Percentiles rank a stretch among this genome's conserved stretches.
Evolutionary conservation across 2,329 filamentous ascomycete genomes (phyloP).

Genomic region (Stachybotrys echinatus): DNA sequence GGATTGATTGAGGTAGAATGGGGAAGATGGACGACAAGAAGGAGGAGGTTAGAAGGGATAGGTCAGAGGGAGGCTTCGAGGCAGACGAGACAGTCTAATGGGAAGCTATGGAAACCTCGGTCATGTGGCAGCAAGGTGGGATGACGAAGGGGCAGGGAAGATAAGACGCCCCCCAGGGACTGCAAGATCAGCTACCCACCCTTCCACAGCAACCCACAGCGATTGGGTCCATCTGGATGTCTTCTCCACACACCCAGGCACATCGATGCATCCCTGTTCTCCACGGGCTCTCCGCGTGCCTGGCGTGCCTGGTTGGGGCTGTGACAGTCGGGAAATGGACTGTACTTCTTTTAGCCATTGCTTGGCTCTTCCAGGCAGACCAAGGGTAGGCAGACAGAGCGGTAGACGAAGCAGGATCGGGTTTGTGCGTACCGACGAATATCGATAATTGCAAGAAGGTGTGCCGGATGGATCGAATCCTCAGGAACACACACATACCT

Average conservation of each 20-base stretch:
- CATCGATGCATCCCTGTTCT: background rate
- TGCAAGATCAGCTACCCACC: no score
- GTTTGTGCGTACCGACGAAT: no score
- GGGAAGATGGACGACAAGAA: background rate
- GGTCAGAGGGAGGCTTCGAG: background rate
- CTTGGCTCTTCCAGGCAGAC: no score
- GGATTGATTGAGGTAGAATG: background rate
- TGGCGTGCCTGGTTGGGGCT: background rate
- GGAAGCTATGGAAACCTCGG: background rate
- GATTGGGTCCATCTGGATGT: background rate
- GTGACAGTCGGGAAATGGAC: background rate
- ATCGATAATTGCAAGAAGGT: no score
- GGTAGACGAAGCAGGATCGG: no score
- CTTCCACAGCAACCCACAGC: background rate
- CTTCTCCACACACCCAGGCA: background rate
- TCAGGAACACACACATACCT: no score
- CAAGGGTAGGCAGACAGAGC: no score
- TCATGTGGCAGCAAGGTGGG: background rate
- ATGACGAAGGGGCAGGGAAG: background rate
- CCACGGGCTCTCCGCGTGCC: background rate
- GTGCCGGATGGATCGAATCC: no score
- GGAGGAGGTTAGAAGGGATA: background rate
- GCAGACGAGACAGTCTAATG: background rate
- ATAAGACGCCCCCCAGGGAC: no score
- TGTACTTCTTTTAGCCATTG: background rate